Conservation (phyloP, 768 basidiomycete species). For the Collybia mongolica region DNA sequence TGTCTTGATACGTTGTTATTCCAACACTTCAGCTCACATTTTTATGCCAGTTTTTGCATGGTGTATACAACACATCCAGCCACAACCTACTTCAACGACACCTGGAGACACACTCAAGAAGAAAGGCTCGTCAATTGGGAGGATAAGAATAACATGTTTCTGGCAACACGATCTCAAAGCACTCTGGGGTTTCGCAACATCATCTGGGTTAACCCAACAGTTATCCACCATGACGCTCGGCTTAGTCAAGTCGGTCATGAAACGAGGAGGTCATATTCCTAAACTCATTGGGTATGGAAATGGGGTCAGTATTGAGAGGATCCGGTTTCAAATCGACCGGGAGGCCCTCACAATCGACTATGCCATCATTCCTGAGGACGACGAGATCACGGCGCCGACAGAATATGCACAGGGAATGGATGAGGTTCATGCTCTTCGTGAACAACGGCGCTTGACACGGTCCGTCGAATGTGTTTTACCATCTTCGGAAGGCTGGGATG, state of each 20-base stretch:
- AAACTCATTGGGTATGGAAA: slow-evolving; percentile 76
- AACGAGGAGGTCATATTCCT: slow-evolving; percentile 74
- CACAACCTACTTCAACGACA: slow-evolving; percentile 25
- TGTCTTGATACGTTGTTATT: slow-evolving; percentile 3
- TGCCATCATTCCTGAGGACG: slow-evolving; percentile 76
- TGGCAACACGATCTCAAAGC: slow-evolving; percentile 94
- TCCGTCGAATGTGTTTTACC: slow-evolving; percentile 83
- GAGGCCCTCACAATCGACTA: slow-evolving; percentile 85
- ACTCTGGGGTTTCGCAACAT: slow-evolving; percentile 76
- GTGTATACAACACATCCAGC: slow-evolving; percentile 78
- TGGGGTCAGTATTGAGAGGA: slow-evolving; percentile 76
- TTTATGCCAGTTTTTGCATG: slow-evolving; percentile 73
- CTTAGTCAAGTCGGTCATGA: slow-evolving; percentile 76
- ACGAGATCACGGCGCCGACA: slow-evolving; percentile 36
- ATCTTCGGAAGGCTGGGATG: slow-evolving; percentile 79
- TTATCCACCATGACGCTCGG: slow-evolving; percentile 84
- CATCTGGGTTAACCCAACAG: slow-evolving; percentile 69
- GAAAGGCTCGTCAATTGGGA: slow-evolving; percentile 30
- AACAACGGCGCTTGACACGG: slow-evolving; percentile 67
- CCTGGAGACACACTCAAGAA: slow-evolving; percentile 29
- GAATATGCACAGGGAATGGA: slow-evolving; percentile 50
- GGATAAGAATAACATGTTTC: slow-evolving; percentile 83
- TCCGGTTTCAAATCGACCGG: slow-evolving; percentile 78
- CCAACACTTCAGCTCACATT: slow-evolving; percentile 8
- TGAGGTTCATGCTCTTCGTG: slow-evolving; percentile 62